Percentiles rank a stretch among this genome's conserved stretches.
These are phyloP conservation scores for Corymbia maculata DNA, from an alignment of 345 rosid genomes.

Conservation along the genomic window DNA sequence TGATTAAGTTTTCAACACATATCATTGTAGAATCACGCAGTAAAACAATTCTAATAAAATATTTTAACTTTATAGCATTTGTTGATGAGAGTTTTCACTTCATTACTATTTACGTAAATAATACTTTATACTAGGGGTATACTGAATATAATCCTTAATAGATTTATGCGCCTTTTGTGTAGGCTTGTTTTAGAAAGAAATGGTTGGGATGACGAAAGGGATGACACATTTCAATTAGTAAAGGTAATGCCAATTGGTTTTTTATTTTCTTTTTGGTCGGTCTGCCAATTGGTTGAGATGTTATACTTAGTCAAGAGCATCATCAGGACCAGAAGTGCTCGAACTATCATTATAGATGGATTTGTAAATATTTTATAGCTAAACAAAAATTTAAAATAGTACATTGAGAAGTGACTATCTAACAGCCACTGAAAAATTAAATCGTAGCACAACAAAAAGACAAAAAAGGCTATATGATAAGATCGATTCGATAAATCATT, in stretches of 20 bases:
- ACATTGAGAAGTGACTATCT: background rate
- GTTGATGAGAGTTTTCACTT: background rate
- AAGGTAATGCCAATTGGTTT: background rate
- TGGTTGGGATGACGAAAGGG: background rate
- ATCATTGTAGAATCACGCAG: no score
- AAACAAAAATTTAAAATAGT: background rate
- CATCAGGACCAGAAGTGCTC: background rate
- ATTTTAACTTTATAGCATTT: background rate
- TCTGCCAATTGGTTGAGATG: background rate
- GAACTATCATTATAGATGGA: background rate
- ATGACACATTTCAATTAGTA: background rate
- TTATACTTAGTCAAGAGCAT: background rate
- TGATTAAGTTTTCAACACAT: background rate
- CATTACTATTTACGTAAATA: background rate
- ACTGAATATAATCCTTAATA: background rate
- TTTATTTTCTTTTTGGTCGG: no score
- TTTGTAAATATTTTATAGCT: background rate
- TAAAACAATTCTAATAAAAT: background rate
- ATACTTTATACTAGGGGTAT: background rate
- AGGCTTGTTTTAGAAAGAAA: background rate
- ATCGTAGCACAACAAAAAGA: background rate
- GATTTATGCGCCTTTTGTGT: background rate
- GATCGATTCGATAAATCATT: background rate
- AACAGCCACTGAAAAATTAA: background rate
- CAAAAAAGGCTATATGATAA: background rate